A percentile compares a stretch with the other conserved stretches of the same genome.
Conservation (phyloP, 257 asterid genomes). For the Agastache rugosa region DNA sequence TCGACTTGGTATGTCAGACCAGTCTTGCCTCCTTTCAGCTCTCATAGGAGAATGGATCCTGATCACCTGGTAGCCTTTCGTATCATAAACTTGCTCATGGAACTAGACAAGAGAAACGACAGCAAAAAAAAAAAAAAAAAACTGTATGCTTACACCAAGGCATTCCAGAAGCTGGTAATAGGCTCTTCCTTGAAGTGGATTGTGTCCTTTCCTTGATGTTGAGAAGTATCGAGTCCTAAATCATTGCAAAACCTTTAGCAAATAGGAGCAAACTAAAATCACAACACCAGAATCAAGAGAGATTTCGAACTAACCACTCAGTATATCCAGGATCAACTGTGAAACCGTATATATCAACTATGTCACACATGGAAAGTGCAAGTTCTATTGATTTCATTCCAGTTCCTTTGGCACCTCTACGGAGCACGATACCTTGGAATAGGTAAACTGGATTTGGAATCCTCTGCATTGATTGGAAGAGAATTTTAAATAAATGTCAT, state of each 20-base stretch:
- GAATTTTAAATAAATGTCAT: constrained; percentile 20
- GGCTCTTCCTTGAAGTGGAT: constrained; percentile 99
- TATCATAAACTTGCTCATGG: constrained; percentile 2
- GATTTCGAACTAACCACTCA: constrained; percentile 70
- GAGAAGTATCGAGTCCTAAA: constrained; percentile 93
- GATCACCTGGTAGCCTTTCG: constrained; percentile 65
- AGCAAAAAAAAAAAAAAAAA: not conserved
- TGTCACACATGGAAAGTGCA: constrained; percentile 97
- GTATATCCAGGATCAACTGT: constrained; percentile 99
- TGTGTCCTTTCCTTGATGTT: constrained; percentile 95
- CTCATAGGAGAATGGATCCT: constrained; percentile 99
- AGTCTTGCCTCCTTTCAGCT: constrained; percentile 80
- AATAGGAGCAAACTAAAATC: not conserved
- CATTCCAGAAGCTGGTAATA: constrained; percentile 98
- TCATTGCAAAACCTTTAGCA: constrained; percentile 22
- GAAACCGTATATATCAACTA: constrained; percentile 94
- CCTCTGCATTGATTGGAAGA: constrained; percentile 54
- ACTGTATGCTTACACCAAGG: constrained; percentile 81
- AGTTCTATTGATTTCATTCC: constrained; percentile 99
- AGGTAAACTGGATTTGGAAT: constrained; percentile 95
- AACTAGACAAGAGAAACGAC: constrained; percentile 14
- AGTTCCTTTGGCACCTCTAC: constrained; percentile 99
- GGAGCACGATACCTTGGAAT: constrained; percentile 97
- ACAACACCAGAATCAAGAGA: constrained; percentile 16
- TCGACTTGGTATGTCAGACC: constrained; percentile 89